A percentile compares a stretch with the other conserved stretches of the same genome.
Conservation (phyloP, 2,329 filamentous ascomycete species). For the Fusarium neocosmosporiellum region DNA sequence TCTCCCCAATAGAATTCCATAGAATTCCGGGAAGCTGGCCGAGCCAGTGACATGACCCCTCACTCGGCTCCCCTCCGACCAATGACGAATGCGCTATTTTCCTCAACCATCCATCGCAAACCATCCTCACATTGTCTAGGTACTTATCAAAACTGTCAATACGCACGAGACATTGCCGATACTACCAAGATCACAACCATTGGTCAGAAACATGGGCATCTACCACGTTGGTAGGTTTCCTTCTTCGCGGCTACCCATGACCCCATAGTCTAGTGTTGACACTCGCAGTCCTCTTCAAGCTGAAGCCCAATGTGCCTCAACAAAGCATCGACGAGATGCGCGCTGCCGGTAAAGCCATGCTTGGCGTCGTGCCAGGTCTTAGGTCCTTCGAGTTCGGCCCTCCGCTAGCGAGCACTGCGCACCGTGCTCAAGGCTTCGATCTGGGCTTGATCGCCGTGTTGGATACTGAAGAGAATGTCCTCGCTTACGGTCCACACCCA, state of each 20-base stretch:
- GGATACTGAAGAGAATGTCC: background rate
- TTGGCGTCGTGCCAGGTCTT: background rate
- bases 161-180: background rate
- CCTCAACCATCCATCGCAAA: background rate
- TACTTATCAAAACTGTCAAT: background rate
- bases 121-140: background rate
- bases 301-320: background rate
- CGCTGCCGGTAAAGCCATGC: background rate
- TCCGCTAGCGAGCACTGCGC: background rate
- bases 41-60: background rate
- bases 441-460: background rate
- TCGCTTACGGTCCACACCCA: background rate
- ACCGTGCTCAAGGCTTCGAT: slow-evolving; percentile 1
- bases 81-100: background rate
- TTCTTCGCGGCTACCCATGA: background rate
- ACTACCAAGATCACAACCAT: background rate
- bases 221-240: background rate
- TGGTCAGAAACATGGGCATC: background rate
- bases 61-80: background rate
- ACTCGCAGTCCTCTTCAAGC: background rate
- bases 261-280: background rate
- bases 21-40: background rate
- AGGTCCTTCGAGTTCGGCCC: background rate
- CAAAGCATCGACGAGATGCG: slow-evolving; percentile 5
- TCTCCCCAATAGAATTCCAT: background rate